Conservation (phyloP, 2,329 filamentous ascomycete species). For the Calonectria hongkongensis region DNA sequence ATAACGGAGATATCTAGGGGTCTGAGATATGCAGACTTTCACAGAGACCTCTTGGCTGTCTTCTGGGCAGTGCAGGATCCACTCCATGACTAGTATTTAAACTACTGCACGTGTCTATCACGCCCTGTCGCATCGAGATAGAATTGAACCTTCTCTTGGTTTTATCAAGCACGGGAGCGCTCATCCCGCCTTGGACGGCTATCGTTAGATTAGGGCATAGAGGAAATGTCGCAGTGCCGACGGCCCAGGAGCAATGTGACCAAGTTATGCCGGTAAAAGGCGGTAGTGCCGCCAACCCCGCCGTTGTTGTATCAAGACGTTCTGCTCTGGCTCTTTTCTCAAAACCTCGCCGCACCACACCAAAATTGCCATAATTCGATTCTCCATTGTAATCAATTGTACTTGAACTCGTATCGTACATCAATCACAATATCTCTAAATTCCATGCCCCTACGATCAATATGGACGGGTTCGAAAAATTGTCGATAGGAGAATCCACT, state of each 20-base stretch:
- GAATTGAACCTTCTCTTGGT: not conserved
- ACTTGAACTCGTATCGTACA: not conserved
- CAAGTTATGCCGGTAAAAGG: not conserved
- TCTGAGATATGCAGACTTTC: conserved; percentile 10
- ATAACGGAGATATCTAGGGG: conserved; percentile 23
- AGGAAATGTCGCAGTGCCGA: not conserved
- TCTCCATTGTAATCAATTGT: not conserved
- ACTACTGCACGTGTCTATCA: conserved; percentile 19
- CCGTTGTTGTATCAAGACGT: not conserved
- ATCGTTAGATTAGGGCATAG: not conserved
- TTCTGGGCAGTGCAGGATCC: not conserved
- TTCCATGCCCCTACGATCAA: not conserved
- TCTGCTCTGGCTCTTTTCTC: not conserved
- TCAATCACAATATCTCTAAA: not conserved
- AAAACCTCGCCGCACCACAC: not conserved
- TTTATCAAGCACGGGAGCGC: not conserved
- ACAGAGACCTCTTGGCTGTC: not conserved
- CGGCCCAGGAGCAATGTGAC: not conserved
- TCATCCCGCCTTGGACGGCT: no score
- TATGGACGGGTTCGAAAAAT: not conserved
- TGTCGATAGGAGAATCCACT: not conserved
- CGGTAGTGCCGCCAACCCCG: not conserved
- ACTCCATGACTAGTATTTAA: conserved; percentile 5
- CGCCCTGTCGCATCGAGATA: conserved; percentile 19
- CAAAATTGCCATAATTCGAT: not conserved